Evolutionary conservation across 2,329 filamentous ascomycete species (phyloP).

Genomic region (Cladosporium sp.): DNA sequence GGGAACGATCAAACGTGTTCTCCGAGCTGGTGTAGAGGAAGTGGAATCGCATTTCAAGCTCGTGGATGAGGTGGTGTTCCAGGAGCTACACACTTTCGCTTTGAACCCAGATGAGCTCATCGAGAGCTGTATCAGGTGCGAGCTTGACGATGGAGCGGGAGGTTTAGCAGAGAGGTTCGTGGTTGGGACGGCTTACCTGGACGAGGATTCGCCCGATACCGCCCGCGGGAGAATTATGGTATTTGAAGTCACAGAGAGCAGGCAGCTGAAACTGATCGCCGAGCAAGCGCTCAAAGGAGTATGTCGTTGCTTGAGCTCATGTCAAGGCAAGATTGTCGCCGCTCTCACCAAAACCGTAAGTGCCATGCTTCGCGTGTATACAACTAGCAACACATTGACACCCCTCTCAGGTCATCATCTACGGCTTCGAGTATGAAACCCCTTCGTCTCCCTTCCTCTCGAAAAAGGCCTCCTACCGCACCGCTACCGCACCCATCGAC

Average conservation of each 20-base stretch:
- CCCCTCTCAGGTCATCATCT: conserved; percentile 50
- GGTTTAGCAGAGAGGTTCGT: conserved; percentile 69
- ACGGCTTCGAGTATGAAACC: conserved; percentile 50
- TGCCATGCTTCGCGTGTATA: conserved; percentile 1
- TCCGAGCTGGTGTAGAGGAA: conserved; percentile 65
- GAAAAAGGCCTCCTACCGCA: conserved; percentile 70
- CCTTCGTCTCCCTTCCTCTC: conserved; percentile 51
- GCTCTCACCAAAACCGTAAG: conserved; percentile 81
- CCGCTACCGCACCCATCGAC: conserved; percentile 77
- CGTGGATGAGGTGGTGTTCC: conserved; percentile 84
- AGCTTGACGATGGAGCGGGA: conserved; percentile 57
- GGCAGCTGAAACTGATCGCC: conserved; percentile 65
- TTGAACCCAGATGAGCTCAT: conserved; percentile 68
- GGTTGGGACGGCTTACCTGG: conserved; percentile 79
- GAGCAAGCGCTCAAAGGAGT: conserved; percentile 68
- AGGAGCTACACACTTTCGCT: conserved; percentile 64
- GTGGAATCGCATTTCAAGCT: conserved; percentile 78
- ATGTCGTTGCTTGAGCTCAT: conserved; percentile 70
- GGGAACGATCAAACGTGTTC: conserved; percentile 71
- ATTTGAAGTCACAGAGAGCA: conserved; percentile 71
- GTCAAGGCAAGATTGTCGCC: conserved; percentile 73
- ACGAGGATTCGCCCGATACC: conserved; percentile 49
- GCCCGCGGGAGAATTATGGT: conserved; percentile 75
- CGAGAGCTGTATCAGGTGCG: conserved; percentile 73
- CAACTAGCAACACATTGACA: conserved; percentile 16